phyloP scores from a whole-genome alignment of 2,329 filamentous ascomycete genomes.

The Hypoxylon sp. region DNA sequence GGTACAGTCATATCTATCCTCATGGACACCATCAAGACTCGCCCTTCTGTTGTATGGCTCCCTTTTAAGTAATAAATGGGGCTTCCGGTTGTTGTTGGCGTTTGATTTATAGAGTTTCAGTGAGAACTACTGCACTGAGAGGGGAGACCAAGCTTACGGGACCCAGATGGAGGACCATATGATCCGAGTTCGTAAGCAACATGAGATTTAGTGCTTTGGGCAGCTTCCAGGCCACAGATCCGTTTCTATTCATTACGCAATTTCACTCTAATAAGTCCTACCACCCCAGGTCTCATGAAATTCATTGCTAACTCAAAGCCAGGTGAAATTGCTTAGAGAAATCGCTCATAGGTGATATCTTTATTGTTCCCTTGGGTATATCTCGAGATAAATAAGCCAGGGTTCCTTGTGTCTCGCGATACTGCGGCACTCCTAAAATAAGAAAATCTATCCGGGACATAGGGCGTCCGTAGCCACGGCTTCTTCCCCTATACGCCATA shows the following conservation, averaged over 20 bases:
- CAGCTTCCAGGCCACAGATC: conserved; percentile 6
- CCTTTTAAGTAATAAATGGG: background rate
- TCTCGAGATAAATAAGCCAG: conserved; percentile 17
- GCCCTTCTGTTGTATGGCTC: background rate
- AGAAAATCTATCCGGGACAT: conserved; percentile 34
- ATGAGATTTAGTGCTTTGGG: background rate
- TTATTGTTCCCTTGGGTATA: conserved; percentile 23
- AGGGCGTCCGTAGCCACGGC: conserved; percentile 24
- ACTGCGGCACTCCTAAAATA: conserved; percentile 27
- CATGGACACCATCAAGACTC: background rate
- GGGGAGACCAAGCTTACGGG: background rate
- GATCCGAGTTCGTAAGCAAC: background rate
- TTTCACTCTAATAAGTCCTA: conserved; percentile 14
- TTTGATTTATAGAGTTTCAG: background rate
- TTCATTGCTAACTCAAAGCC: conserved; percentile 2
- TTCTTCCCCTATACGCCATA: conserved; percentile 28
- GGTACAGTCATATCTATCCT: background rate
- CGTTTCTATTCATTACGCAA: conserved; percentile 23
- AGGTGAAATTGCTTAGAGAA: conserved; percentile 17
- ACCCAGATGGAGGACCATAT: background rate
- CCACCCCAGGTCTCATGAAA: conserved; percentile 5
- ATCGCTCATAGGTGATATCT: conserved; percentile 32
- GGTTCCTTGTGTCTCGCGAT: conserved; percentile 19
- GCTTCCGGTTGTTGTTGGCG: no score
- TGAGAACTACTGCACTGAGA: background rate